A percentile compares a stretch with the other conserved stretches of the same genome.
phyloP scores from a whole-genome alignment of 202 grass and related monocot genomes.

The Musa balbisiana region DNA sequence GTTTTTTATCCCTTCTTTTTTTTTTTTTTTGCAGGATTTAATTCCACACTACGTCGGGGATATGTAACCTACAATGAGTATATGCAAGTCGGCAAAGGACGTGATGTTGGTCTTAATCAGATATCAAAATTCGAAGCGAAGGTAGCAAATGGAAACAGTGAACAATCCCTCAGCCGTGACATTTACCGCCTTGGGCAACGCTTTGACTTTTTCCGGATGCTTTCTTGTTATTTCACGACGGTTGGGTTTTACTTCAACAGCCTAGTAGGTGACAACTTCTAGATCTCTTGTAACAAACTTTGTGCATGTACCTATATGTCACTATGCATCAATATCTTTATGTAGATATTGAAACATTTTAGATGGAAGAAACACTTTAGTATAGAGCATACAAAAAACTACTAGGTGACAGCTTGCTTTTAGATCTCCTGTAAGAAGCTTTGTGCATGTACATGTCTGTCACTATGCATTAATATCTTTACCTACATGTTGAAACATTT shows the following conservation, averaged over 20 bases:
- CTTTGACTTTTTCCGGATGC: constrained; percentile 96
- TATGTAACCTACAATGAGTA: constrained; percentile 88
- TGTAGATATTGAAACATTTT: too few species aligned
- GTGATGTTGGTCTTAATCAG: constrained; percentile 98
- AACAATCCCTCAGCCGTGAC: constrained; percentile 90
- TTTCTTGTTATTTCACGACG: constrained; percentile 93
- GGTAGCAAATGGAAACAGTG: constrained; percentile 93
- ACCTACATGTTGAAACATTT: not conserved
- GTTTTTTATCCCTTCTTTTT: too few species aligned
- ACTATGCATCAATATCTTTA: too few species aligned
- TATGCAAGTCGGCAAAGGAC: constrained; percentile 94
- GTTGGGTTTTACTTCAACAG: constrained; percentile 97
- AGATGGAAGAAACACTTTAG: too few species aligned
- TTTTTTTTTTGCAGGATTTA: constrained; percentile 53
- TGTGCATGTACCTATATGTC: too few species aligned
- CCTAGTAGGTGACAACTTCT: constrained; percentile 38
- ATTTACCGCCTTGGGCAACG: constrained; percentile 56
- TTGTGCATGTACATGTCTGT: not conserved
- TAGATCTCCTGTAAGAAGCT: not conserved
- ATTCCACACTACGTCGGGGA: constrained; percentile 67
- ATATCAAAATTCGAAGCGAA: constrained; percentile 97
- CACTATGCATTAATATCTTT: not conserved
- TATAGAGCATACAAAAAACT: too few species aligned
- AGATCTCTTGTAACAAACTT: too few species aligned
- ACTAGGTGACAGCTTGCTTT: too few species aligned